Base-by-base conservation (phyloP, 306 rosid species). In the Vachellia collinsii region DNA sequence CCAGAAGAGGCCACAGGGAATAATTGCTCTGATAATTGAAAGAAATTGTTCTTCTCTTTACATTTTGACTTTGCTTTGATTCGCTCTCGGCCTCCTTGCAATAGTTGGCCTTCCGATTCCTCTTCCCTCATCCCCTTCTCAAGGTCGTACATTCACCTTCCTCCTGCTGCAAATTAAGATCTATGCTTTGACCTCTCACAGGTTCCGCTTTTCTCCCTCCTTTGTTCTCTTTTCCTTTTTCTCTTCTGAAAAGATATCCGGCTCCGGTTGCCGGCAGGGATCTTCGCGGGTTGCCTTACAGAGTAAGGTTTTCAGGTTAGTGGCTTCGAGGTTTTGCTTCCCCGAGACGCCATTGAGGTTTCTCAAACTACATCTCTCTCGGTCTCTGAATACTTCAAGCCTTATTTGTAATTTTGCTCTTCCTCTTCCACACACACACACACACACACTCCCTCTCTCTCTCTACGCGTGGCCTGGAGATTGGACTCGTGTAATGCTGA, bases 401-500 rank as follows among this genome's bases (percentile, higher is more conserved):
- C 75, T 74, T 75, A 50, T 62, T 51, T 20, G 39, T 8, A 16
- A 74, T 61, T 72, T 69, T 72, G 11, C 51, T 23, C 14, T 67
- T 34, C 73, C 23, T 66, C 22, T 62, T 29, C 2, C 34, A 1
- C 34, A 1, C 34, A 29, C 34, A 29, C 34, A 29, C 34, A 29
- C 34, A 1, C 34, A 29, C 34, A 29, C 34, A 29, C 34, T 0
- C 61, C 70, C 72, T 38, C 42, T 11, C 58, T 74, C 39, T 71
- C 75, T 20, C 76, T 44, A 42, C 82, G 71, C 84, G 84, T 78
- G 82, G 53, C 50, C 70, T 50, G 75, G 77, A 82, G 87, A 44
- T 80, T 88, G 76, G 79, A 78, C 70, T 84, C 78, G 89, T 82
- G 85, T 79, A 84, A 90, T 87, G 90, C 92, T 82, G 88, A 76